Base-by-base conservation (phyloP, 75 land plant genomes). In the Cryptomeria japonica region DNA sequence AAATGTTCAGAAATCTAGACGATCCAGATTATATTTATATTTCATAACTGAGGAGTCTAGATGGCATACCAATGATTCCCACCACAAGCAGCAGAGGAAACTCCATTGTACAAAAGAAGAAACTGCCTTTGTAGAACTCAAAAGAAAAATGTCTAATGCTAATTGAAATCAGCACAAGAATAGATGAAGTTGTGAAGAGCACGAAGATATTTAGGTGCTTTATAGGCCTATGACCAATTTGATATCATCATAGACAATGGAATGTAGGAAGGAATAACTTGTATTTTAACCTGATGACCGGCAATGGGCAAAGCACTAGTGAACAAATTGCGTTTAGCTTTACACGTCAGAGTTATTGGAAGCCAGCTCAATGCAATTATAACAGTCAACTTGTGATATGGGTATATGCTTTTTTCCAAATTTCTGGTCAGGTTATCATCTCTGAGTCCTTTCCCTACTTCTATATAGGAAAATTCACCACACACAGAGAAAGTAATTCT, bases 1-100 rank as follows among this genome's bases (percentile, higher is more conserved):
- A 53, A 53, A 53, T 14, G 19, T 3, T 19, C 4, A 58, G 25
- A 51, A 51, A 58, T 58, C 64, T 22, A 19, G 64, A 18, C 3
- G 64, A 58, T 19, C 25, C 22, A 58, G 64, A 19, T 13, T 58
- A 58, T 51, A 13, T 51, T 18, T 64, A 64, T 64, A 25, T 64
- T 64, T 28, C 70, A 64, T 19, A 19, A 6, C 3, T 7, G 0
- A 28, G n/a, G 28, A 19, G 10, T 39, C 28, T 7, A 0, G 25
- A 12, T 22, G 13, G 14, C 46, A 46, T 82, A 82, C 51, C 84
- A n/a, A 82, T 46, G n/a, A 82, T 44, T 82, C 51, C 84, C 31
- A 82, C 49, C 51, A 46, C 84, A 82, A 82, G 84, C 51, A 8
- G 46, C 84, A 82, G 13, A 42, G 84, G 84, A 42, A 82, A 39